Evolutionary conservation across 2,329 filamentous ascomycete genomes (phyloP).

Genomic region (Cladorrhinum sp.): DNA sequence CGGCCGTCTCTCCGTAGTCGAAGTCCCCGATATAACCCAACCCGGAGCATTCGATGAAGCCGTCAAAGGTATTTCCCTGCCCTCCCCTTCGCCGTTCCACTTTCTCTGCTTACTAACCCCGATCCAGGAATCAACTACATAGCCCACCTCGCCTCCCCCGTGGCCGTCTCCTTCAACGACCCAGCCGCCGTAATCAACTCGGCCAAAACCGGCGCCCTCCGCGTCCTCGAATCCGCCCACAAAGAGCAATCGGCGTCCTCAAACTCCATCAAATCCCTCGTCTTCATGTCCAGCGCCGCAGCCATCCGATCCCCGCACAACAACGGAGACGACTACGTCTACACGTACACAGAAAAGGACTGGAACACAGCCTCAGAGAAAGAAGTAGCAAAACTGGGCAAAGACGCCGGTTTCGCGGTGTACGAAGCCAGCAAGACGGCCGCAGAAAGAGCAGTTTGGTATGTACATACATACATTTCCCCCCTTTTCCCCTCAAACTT

Average conservation of each 20-base stretch:
- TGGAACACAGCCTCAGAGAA: conserved; percentile 26
- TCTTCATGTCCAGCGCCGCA: conserved; percentile 28
- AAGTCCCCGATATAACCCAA: conserved; percentile 26
- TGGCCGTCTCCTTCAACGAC: conserved; percentile 26
- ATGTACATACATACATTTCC: background rate
- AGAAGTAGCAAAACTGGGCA: conserved; percentile 18
- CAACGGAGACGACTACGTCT: background rate
- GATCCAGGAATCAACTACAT: too few relatives aligned
- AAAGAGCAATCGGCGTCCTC: conserved; percentile 6
- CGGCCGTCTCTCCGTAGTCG: conserved; percentile 18
- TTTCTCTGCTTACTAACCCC: too few relatives aligned
- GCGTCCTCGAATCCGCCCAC: conserved; percentile 21
- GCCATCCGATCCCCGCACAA: conserved; percentile 10
- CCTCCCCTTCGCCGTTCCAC: too few relatives aligned
- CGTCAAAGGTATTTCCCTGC: conserved; percentile 20
- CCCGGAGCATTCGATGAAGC: conserved; percentile 26
- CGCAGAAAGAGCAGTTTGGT: conserved; percentile 34
- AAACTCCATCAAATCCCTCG: conserved; percentile 24
- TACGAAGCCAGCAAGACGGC: conserved; percentile 33
- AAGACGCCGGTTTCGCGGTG: conserved; percentile 20
- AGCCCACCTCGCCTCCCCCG: conserved; percentile 27
- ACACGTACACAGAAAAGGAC: conserved; percentile 27
- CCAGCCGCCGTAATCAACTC: conserved; percentile 22
- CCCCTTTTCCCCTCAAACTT: too few relatives aligned
- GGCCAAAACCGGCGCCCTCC: conserved; percentile 22